These are phyloP conservation scores for Postia placenta DNA, from an alignment of 768 basidiomycete species.

Conservation along the genomic window DNA sequence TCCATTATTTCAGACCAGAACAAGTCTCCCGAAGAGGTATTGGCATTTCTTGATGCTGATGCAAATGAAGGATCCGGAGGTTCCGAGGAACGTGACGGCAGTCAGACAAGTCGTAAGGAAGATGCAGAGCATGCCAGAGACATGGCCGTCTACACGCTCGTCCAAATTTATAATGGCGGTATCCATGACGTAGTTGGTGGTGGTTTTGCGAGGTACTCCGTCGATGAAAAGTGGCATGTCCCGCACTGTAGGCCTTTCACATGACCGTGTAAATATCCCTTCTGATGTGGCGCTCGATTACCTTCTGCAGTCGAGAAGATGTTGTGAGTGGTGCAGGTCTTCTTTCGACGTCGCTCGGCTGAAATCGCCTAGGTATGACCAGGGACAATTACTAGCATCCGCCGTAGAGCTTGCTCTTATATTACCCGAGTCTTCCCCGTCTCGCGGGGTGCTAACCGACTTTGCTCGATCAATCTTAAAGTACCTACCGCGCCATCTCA, in stretches of 20 bases:
- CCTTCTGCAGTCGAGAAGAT: constrained; percentile 28
- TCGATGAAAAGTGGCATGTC: constrained; percentile 35
- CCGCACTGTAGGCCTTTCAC: constrained; percentile 28
- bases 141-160: constrained; percentile 19
- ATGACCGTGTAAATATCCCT: background rate
- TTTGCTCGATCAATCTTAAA: constrained; percentile 11
- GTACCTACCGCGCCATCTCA: constrained; percentile 29
- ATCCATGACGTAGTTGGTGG: constrained; percentile 36
- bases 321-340: constrained; percentile 13
- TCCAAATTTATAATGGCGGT: constrained; percentile 25
- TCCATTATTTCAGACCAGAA: background rate
- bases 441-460: background rate
- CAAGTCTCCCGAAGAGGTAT: background rate
- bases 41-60: background rate
- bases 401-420: constrained; percentile 18
- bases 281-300: background rate
- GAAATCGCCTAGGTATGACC: constrained; percentile 24
- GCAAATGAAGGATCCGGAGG: background rate
- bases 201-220: constrained; percentile 34
- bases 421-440: constrained; percentile 8
- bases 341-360: background rate
- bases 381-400: constrained; percentile 28
- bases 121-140: constrained; percentile 12
- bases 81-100: constrained; percentile 1
- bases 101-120: background rate